Conservation (phyloP, 2,329 filamentous ascomycete genomes). For the Exophiala dermatitidis region DNA sequence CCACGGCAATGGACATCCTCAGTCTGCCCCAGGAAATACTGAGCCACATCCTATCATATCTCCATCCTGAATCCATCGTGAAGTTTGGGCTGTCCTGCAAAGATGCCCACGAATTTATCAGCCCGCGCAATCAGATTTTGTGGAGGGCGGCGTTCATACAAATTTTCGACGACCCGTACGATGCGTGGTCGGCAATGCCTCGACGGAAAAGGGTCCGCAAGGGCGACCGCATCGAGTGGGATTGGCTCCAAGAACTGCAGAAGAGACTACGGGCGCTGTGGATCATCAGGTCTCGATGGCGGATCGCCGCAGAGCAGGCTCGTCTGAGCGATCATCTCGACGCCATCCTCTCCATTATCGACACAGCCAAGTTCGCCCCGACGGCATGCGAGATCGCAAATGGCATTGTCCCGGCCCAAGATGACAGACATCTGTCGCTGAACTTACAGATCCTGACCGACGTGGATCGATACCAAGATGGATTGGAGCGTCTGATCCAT, state of each 20-base stretch:
- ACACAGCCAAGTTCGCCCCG: conserved; percentile 23
- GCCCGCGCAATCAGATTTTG: conserved; percentile 20
- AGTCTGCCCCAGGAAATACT: conserved; percentile 24
- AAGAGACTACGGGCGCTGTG: conserved; percentile 12
- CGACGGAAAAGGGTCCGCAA: neutral
- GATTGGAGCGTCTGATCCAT: conserved; percentile 20
- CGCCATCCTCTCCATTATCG: conserved; percentile 23
- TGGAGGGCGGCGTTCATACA: conserved; percentile 25
- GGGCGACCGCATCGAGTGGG: conserved; percentile 4
- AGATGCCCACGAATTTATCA: conserved; percentile 13
- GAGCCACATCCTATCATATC: conserved; percentile 17
- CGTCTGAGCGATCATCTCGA: conserved; percentile 8
- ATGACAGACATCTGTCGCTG: conserved; percentile 20
- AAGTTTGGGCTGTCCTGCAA: conserved; percentile 20
- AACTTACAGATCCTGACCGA: conserved; percentile 21
- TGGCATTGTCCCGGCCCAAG: conserved; percentile 15
- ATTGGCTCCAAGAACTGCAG: conserved; percentile 24
- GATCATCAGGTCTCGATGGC: conserved; percentile 4
- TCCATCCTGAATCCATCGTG: conserved; percentile 12
- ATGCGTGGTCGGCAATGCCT: conserved; percentile 21
- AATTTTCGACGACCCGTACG: conserved; percentile 24
- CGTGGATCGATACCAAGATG: conserved; percentile 5
- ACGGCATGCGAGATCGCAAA: conserved; percentile 14
- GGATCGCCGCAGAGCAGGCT: neutral
- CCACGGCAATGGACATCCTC: conserved; percentile 12